Conservation (phyloP, 805 yeast genomes). For the Zygoascus biomembranicola region DNA sequence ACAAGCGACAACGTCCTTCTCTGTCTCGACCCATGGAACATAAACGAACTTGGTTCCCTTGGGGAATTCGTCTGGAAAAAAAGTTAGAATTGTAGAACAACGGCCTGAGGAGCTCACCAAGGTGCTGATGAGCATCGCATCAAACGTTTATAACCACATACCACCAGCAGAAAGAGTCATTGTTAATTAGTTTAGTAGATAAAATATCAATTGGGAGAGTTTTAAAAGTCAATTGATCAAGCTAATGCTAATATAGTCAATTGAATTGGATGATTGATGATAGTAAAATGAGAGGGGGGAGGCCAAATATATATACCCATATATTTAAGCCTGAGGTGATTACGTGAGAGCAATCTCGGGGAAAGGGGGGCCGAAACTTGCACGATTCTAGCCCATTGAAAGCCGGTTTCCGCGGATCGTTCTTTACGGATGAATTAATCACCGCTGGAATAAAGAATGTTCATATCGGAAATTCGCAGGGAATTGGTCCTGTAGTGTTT, state of each 20-base stretch:
- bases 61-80: conserved; percentile 1
- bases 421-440: too few relatives aligned
- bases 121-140: background rate
- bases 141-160: background rate
- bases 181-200: background rate
- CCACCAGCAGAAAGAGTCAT: conserved; percentile 13
- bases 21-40: conserved; percentile 23
- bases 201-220: background rate
- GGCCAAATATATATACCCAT: background rate
- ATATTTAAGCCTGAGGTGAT: background rate
- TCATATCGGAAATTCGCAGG: too few relatives aligned
- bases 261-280: background rate
- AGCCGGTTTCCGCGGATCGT: too few relatives aligned
- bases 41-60: conserved; percentile 20
- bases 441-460: too few relatives aligned
- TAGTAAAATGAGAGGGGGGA: background rate
- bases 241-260: background rate
- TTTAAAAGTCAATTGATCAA: background rate
- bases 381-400: too few relatives aligned
- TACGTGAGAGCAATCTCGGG: background rate
- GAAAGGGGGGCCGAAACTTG: background rate
- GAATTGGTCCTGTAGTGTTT: too few relatives aligned
- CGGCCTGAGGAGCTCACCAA: background rate
- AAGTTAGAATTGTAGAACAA: background rate
- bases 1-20: conserved; percentile 26